These are phyloP conservation scores for Mortierella sp. DNA, from an alignment of 371 early-diverging fungal genomes.

Conservation along the genomic window DNA sequence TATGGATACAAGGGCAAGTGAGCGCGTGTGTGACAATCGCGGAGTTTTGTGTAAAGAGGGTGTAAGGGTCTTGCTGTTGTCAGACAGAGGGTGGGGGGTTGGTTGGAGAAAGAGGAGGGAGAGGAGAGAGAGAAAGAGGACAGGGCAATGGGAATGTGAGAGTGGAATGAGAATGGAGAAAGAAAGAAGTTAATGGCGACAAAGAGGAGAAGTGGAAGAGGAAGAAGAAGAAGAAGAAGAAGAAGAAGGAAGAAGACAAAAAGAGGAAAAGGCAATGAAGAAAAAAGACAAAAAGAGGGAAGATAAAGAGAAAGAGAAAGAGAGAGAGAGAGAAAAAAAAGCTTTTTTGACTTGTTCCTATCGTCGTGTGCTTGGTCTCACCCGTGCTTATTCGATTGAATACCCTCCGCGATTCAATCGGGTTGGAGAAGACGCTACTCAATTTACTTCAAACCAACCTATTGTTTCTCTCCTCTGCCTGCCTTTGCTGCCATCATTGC, in stretches of 20 bases:
- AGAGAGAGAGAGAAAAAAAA: neutral
- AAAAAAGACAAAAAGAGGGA: neutral
- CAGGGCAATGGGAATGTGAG: too few species aligned
- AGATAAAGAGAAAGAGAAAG: neutral
- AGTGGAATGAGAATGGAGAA: neutral
- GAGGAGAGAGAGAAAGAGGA: neutral
- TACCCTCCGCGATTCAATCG: neutral
- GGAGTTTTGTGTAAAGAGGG: neutral
- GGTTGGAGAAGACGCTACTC: too few species aligned
- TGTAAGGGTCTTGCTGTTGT: neutral
- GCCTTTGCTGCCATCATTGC: too few species aligned
- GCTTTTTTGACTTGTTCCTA: constrained; percentile 1
- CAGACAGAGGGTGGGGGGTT: neutral
- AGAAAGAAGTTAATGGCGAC: neutral
- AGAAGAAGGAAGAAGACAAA: neutral
- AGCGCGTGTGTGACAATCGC: neutral
- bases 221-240: neutral
- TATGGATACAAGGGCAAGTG: neutral
- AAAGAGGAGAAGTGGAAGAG: neutral
- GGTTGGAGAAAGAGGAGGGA: neutral
- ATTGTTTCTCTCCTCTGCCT: too few species aligned
- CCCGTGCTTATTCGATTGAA: constrained; percentile 1
- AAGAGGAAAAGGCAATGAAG: neutral
- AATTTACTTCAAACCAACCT: too few species aligned
- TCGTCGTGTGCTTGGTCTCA: neutral